Evolutionary conservation across 1,284 basidiomycete genomes (phyloP).

Genomic region (Cystobasidium slooffiae): DNA sequence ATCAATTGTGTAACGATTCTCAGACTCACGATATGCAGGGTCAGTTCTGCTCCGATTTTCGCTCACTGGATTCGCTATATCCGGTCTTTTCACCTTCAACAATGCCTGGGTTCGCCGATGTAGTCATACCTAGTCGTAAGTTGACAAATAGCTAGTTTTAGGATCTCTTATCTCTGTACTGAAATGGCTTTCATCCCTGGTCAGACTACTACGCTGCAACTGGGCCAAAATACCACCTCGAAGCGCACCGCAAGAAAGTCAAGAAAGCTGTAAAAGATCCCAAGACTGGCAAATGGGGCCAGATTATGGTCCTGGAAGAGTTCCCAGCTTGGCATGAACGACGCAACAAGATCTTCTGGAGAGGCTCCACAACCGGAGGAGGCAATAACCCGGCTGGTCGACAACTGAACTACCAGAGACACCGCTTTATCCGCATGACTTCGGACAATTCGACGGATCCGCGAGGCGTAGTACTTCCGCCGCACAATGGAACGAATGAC

Average conservation of each 20-base stretch:
- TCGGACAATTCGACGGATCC: conserved; percentile 25
- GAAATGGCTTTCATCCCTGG: no score
- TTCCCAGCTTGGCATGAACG: conserved; percentile 60
- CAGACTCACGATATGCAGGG: conserved; percentile 81
- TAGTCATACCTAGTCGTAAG: conserved; percentile 93
- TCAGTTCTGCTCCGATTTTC: conserved; percentile 93
- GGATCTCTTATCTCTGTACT: no score
- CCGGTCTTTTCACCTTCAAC: conserved; percentile 89
- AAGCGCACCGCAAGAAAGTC: conserved; percentile 65
- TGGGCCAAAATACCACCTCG: conserved; percentile 56
- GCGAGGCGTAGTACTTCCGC: conserved; percentile 17
- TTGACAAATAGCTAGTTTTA: no score
- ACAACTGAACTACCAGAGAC: conserved; percentile 37
- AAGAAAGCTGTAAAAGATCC: conserved; percentile 84
- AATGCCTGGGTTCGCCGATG: conserved; percentile 79
- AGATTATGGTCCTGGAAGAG: conserved; percentile 67
- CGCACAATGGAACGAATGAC: conserved; percentile 7
- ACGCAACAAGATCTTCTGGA: conserved; percentile 68
- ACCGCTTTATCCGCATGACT: conserved; percentile 39
- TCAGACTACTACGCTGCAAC: conserved; percentile 64
- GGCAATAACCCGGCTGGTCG: conserved; percentile 44
- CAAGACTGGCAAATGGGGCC: conserved; percentile 75
- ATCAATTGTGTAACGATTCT: conserved; percentile 68
- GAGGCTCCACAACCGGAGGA: conserved; percentile 61
- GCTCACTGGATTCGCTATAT: conserved; percentile 78